These are phyloP conservation scores for Fraxinus sp. DNA, from an alignment of 305 asterid genomes.

Conservation along the genomic window DNA sequence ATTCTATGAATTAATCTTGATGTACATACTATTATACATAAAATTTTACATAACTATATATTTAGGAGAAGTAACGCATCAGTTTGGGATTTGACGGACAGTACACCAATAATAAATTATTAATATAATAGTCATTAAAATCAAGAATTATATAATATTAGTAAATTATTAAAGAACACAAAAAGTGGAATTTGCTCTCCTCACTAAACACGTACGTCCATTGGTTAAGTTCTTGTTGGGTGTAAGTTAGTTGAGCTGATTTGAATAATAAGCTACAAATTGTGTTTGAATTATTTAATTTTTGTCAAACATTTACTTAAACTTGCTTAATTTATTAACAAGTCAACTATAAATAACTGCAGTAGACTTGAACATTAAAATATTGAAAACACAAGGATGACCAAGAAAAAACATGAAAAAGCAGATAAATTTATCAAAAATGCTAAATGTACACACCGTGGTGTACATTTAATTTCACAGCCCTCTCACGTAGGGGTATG, in stretches of 20 bases:
- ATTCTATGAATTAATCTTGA: no score
- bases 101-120: no score
- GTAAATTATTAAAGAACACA: no score
- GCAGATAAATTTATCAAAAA: not conserved
- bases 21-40: no score
- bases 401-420: not conserved
- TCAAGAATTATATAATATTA: no score
- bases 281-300: not conserved
- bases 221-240: not conserved
- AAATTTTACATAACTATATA: no score
- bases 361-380: not conserved
- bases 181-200: not conserved
- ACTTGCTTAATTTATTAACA: not conserved
- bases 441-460: no score
- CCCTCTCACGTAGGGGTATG: no score
- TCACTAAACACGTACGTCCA: not conserved
- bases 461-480: no score
- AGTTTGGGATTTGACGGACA: no score
- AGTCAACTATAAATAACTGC: not conserved
- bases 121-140: no score
- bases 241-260: not conserved
- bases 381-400: not conserved
- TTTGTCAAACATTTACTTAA: not conserved
- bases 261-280: not conserved
- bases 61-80: no score